Conservation (phyloP, 805 yeast genomes). For the Candida boleticola region DNA sequence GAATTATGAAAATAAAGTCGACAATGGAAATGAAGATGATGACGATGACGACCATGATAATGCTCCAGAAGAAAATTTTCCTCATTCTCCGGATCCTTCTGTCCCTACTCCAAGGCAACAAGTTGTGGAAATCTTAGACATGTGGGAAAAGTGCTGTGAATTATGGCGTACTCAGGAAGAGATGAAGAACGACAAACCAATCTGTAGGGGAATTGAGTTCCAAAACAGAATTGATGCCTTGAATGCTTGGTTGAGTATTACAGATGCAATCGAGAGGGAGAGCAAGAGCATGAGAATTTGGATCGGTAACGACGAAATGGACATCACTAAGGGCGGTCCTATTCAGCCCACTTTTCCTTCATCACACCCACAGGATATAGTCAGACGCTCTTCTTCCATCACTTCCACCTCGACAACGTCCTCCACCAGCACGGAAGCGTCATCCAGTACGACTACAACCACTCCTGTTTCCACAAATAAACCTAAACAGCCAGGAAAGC, state of each 20-base stretch:
- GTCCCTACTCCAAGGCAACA: conserved; percentile 32
- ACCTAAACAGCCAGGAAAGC: background rate
- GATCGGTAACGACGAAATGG: conserved; percentile 74
- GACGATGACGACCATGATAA: background rate
- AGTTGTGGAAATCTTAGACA: conserved; percentile 56
- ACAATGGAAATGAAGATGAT: background rate
- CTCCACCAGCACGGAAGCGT: conserved; percentile 7
- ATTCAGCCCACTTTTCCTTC: conserved; percentile 14
- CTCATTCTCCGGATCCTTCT: conserved; percentile 10
- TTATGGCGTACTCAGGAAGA: conserved; percentile 79
- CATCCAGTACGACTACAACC: conserved; percentile 1
- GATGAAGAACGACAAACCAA: conserved; percentile 76
- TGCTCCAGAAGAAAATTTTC: background rate
- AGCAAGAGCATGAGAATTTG: conserved; percentile 61
- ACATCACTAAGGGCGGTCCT: conserved; percentile 30
- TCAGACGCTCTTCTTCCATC: background rate
- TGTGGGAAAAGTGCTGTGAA: conserved; percentile 64
- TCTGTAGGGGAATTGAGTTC: conserved; percentile 63
- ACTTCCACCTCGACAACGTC: conserved; percentile 9
- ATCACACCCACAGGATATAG: conserved; percentile 1
- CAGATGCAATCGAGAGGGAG: conserved; percentile 65
- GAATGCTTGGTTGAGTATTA: conserved; percentile 78
- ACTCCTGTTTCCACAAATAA: background rate
- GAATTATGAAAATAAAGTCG: conserved; percentile 34
- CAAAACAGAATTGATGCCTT: conserved; percentile 68